Base-by-base conservation (phyloP, 2,329 filamentous ascomycete species). In the Chaetomium strumarium region DNA sequence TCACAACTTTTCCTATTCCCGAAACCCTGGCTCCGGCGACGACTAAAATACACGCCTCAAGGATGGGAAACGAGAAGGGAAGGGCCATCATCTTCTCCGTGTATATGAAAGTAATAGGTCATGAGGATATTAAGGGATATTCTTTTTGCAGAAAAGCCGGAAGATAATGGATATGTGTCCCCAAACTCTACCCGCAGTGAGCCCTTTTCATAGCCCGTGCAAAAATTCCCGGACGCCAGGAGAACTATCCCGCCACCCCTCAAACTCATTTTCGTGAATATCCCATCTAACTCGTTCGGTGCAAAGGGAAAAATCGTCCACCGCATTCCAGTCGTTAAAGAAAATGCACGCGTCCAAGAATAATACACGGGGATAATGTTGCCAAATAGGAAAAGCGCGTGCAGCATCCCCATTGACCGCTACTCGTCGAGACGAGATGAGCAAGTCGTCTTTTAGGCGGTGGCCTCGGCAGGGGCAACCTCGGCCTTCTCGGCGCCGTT, bases 401-500 rank as follows among this genome's bases (percentile, higher is more conserved):
- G 57, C 55, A 52, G 43, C 34, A 55, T 61, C 56, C 56, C 56
- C 54, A 54, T 60, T 55, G 58, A 58, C 47, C 16, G 34, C 5
- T 24, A 24, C 24, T 24, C 7, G 24, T 24, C 4, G 24, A 24
- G 24, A 24, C 4, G 24, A 24, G 24, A 24, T 7, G 24, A 24
- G 46, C 42, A 53, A 41, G 37, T 53, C 49, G 31, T 55, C 46
- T 47, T 56, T 50, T 62, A 63, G 46, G 59, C 62, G n/a, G 55
- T 51, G 56, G 68, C 68, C 31, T 36, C 51, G 40, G 53, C 51
- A 16, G 49, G 46, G 39, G 48, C 56, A 53, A 51, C 49, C 52
- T 54, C 59, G 46, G 52, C 53, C 41, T 62, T 55, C 59, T 68
- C 68, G 51, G 67, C 66, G 46, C 66, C 63, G 56, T 78, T 72